Base-by-base conservation (phyloP, 176 grass and related monocot species). In the bread wheat (Triticum aestivum) region DNA sequence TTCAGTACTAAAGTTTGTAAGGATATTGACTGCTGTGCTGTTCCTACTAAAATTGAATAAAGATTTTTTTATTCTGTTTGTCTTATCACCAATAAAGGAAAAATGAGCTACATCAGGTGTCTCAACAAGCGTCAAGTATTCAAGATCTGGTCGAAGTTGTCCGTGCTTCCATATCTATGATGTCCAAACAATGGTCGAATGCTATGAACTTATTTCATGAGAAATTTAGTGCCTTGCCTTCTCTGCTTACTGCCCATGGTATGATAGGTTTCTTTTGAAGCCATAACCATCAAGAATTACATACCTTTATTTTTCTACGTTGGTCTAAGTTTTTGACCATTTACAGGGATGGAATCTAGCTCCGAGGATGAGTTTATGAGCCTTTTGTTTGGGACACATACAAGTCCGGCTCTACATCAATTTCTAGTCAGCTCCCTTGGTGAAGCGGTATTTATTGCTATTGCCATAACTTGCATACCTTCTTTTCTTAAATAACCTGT, bases 51-150 rank as follows among this genome's bases (percentile, higher is more conserved):
- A 44, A 8, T 47, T 68, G 54, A 17, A 61, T 71, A 73, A 10
- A 20, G 0, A 41, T 59, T 86, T 77, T 77, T 23, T 69, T 42
- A 32, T 79, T 69, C 9, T 29, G 20, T 56, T 83, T 29, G 5
- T 72, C 38, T 58, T 39, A 51, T 51, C 67, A 61, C 77, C 59
- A 79, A 83, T 79, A 44, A 86, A 98, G 96, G 80, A 98, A 98
- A 91, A 98, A 93, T 84, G 96, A 98, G 84, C 88, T 98, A 86
- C 91, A 98, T 92, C 96, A 98, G 88, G 91, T 98, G 81, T 91
- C 96, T 44, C 96, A 94, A 64, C 96, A 95, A 94, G 96, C 96
- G 65, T 98, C 93, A 86, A 98, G 87, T 89, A 98, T 98, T 87
- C 93, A 94, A 88, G 96, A 98, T 95, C 75, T 98, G 78, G 73